A percentile compares a stretch with the other conserved stretches of the same genome.
phyloP scores from a whole-genome alignment of 2,329 filamentous ascomycete species.

The Aspergillus ustus region DNA sequence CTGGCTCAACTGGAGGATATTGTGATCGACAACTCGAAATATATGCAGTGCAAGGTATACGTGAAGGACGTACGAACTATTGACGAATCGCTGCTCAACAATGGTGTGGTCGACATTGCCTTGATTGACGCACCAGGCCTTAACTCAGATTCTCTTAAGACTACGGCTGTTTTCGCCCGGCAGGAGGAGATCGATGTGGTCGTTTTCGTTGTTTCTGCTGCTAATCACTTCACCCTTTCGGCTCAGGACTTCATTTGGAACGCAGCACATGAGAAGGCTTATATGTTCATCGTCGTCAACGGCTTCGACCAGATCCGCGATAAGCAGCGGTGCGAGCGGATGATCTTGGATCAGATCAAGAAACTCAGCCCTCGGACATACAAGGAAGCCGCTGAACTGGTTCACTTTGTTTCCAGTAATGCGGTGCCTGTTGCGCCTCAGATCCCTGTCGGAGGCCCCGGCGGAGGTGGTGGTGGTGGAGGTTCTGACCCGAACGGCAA shows the following conservation, averaged over 20 bases:
- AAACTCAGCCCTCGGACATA: conserved; percentile 88
- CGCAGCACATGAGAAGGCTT: conserved; percentile 94
- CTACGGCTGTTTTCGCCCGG: conserved; percentile 92
- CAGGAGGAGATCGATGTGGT: conserved; percentile 99
- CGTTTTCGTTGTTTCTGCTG: conserved; percentile 95
- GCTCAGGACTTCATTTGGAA: conserved; percentile 98
- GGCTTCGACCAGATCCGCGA: conserved; percentile 94
- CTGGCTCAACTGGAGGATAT: conserved; percentile 82
- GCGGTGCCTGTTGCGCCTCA: conserved; percentile 76
- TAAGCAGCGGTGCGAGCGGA: conserved; percentile 86
- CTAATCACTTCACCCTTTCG: conserved; percentile 96
- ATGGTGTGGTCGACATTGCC: conserved; percentile 96
- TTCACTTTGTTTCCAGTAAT: conserved; percentile 98
- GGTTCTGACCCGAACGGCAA: conserved; percentile 52
- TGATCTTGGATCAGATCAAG: conserved; percentile 87
- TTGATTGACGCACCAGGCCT: conserved; percentile 95
- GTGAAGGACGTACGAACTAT: conserved; percentile 87
- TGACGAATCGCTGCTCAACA: conserved; percentile 93
- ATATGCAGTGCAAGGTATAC: conserved; percentile 96
- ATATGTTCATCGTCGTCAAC: conserved; percentile 99
- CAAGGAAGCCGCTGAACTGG: conserved; percentile 89
- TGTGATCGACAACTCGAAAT: conserved; percentile 84
- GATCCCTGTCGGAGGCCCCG: conserved; percentile 53
- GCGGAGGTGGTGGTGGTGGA: conserved; percentile 59
- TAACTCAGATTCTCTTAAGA: conserved; percentile 95